Base-by-base conservation (phyloP, 768 basidiomycete species). In the Tylopilus rubrobrunneus region DNA sequence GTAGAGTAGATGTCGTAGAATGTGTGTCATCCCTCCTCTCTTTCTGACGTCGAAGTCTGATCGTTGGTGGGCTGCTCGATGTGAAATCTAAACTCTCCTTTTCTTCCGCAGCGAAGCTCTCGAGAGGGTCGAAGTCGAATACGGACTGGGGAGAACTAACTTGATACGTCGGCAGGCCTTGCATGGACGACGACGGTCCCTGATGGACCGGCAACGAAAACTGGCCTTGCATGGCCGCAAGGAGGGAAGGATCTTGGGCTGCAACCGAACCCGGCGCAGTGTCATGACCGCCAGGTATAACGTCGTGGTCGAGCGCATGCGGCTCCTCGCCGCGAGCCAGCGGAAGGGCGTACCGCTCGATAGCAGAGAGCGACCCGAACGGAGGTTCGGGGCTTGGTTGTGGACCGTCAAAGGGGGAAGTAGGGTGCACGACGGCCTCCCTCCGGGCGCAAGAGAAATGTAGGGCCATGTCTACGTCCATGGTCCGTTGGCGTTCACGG, bases 391-490 rank as follows among this genome's bases (percentile, higher is more conserved):
- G 37, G 17, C 68, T 68, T 7, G 63, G 70, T 59, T 48, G 72
- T 55, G 61, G 71, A 49, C 8, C 48, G n/a, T 63, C 65, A 27
- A 64, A 71, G 21, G 73, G 69, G 12, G 73, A 60, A 25, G 76
- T 66, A 1, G 74, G 70, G 11, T 63, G 65, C 5, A 73, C 68
- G 7, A 83, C 62, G 0, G 86, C 86, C 48, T 84, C 84, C 55
- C 85, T 76, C 21, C 89, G 80, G 1, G 87, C 88, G 21, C 82
- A 77, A 23, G 86, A 87, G 40, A 88, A 80, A 31, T 88, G 86
- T 66, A 90, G 79, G 49, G 89, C 91, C 88, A 92, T 92, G 63
- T 95, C 93, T 1, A 90, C 90, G 63, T 98, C 95, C 86, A 97
- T 90, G 7, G 91, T 85, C 34, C 89, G 81, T 75, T 98, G 94